These are phyloP conservation scores for Geosmithia putterillii DNA, from an alignment of 2,329 filamentous ascomycete genomes.

Conservation along the genomic window DNA sequence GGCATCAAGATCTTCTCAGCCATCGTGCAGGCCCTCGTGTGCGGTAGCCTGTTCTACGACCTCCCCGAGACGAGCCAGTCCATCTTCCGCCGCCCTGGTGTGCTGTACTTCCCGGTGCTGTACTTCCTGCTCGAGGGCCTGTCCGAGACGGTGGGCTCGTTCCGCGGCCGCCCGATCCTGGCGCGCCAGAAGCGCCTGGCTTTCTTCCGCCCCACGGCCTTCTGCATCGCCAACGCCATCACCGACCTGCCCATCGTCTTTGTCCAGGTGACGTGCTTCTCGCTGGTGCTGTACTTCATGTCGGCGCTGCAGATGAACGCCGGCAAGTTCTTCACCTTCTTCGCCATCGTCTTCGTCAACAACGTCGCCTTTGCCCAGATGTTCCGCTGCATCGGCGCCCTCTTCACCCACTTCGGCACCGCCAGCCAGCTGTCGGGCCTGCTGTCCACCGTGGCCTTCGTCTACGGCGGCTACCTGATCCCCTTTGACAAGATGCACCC, in stretches of 20 bases:
- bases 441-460: constrained; percentile 13
- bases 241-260: constrained; percentile 31
- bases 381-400: constrained; percentile 53
- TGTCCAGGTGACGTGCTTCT: constrained; percentile 40
- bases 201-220: constrained; percentile 17
- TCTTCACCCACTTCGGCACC: constrained; percentile 35
- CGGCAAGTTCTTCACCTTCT: constrained; percentile 47
- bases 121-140: constrained; percentile 31
- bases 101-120: constrained; percentile 22
- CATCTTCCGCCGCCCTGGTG: constrained; percentile 35
- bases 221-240: constrained; percentile 25
- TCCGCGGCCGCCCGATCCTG: constrained; percentile 16
- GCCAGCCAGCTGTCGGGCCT: constrained; percentile 13
- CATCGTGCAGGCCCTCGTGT: constrained; percentile 51
- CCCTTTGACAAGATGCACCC: constrained; percentile 30
- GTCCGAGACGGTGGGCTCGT: constrained; percentile 17
- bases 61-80: constrained; percentile 37
- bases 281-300: constrained; percentile 21
- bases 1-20: constrained; percentile 40
- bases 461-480: constrained; percentile 28
- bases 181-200: constrained; percentile 17
- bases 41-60: constrained; percentile 55
- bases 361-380: constrained; percentile 51
- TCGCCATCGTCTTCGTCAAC: constrained; percentile 45
- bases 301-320: constrained; percentile 12